Base-by-base conservation (phyloP, 768 basidiomycete genomes). In the Kwoniella botswanensis region DNA sequence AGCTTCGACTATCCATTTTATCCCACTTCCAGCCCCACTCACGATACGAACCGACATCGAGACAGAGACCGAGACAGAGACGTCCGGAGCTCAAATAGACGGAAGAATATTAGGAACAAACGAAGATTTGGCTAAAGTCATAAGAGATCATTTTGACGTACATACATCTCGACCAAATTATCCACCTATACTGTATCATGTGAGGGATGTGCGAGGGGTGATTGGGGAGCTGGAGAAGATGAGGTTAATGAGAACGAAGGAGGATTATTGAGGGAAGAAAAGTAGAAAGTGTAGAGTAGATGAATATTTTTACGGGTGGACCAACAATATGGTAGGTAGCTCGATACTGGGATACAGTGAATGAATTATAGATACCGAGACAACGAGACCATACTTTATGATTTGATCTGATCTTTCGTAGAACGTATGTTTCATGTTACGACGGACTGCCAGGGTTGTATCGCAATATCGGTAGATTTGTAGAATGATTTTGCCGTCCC, bases 91-190 rank as follows among this genome's bases (percentile, higher is more conserved):
- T n/a, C n/a, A n/a, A n/a, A n/a, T n/a, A n/a, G n/a, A n/a, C n/a
- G n/a, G n/a, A n/a, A n/a, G n/a, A n/a, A n/a, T n/a, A n/a, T n/a
- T n/a, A 18, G 42, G 35, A 6, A 41, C n/a, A 2, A 46, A 42
- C 11, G 43, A 52, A 50, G 22, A 58, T 29, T 53, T 35, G 41
- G 67, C 67, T 2, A 60, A 61, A 42, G 41, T 68, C n/a, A 68
- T 68, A n/a, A 52, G 67, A 18, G 50, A 54, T 35, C 67, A 68
- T 61, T 61, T 62, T n/a, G 67, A 68, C 50, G 67, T 68, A 4
- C 59, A 68, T 43, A 44, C 35, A 13, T 68, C 67, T n/a, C 17
- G 67, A n/a, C n/a, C 59, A 13, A 0, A 0, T 22, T 44, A 17
- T 13, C 65, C 65, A 2, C 22, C 43, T 12, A 68, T 68, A 10